Percentiles rank a stretch among this genome's conserved stretches.
phyloP scores from a whole-genome alignment of 441 rosid genomes.

The Flueggea neowawraea region DNA sequence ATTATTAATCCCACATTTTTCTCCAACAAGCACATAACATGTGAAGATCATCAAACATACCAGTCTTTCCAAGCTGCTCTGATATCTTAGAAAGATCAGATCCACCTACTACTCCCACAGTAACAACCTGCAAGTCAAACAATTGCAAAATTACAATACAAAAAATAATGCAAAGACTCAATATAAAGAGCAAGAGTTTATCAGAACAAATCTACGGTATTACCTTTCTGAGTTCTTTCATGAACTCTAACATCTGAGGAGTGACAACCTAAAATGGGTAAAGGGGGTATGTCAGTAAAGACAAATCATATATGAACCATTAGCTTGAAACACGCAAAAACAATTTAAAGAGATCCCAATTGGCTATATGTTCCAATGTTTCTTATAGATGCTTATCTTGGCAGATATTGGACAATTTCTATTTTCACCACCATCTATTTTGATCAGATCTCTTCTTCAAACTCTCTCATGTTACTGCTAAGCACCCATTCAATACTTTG shows the following conservation, averaged over 20 bases:
- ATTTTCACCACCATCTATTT: no score
- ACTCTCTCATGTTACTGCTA: no score
- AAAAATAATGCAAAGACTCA: background rate
- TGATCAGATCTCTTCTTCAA: no score
- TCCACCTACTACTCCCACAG: conserved; percentile 97
- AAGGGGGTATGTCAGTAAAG: conserved; percentile 2
- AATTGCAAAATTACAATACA: background rate
- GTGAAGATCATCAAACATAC: conserved; percentile 25
- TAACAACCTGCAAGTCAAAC: conserved; percentile 50
- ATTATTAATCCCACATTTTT: conserved; percentile 1
- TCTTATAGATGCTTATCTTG: no score
- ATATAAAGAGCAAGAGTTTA: background rate
- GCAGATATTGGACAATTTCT: no score
- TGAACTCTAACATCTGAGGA: conserved; percentile 55
- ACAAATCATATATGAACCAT: no score
- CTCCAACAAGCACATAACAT: conserved; percentile 5
- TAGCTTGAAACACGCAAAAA: no score
- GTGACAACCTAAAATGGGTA: conserved; percentile 41
- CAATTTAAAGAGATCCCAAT: no score
- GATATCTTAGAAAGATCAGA: conserved; percentile 89
- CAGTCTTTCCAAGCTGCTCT: conserved; percentile 91
- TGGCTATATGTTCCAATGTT: no score
- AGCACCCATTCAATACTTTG: no score
- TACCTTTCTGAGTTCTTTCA: conserved; percentile 76
- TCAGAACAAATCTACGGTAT: background rate